Evolutionary conservation across 73 alveolate species (phyloP), one percentile per base, ranked within the genome.

Genomic region (Stentor roeselii): DNA sequence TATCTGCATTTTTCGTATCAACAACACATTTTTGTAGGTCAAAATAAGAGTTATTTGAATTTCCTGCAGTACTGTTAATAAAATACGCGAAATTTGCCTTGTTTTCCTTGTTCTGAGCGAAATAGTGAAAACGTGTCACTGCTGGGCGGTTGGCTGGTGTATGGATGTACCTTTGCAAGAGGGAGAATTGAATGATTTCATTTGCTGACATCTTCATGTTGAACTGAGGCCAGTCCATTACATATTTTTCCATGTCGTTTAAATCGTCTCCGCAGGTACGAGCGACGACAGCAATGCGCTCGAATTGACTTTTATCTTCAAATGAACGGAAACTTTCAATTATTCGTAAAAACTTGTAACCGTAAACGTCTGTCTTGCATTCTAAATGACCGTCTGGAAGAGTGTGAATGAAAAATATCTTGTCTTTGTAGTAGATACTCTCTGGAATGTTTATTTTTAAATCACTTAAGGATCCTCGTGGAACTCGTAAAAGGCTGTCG

Each of bases 391-490:
- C 84, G 31, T 1, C 3, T 2, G 30, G 15, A 1, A 27, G 14
- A 27, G 84, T 76, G 39, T 76, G 39, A 36, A 76, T n/a, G 34
- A 14, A 76, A 2, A 36, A 76, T 0, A 37, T 76, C 74, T 76
- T 76, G 75, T 41, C 74, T 14, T 34, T 39, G 34, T 41, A 76
- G 39, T 76, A 76, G 6, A 76, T 15, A 21, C n/a, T 76, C n/a
- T 76, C 84, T n/a, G 84, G 84, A 38, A 76, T 76, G 34, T 76
- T 76, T 6, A 76, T 39, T 15, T 40, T 76, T 1, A 76, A n/a
- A 15, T 15, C 39, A 14, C n/a, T 76, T 34, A 39, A 27, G 14
- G 30, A n/a, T 21, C 36, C 60, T 39, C 30, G 78, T 27, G 74
- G 60, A 27, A 37, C 67, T 76, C 39, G 14, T 21, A 76, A 36